Percentiles rank a stretch among this genome's conserved stretches.
phyloP scores from a whole-genome alignment of 129 eudicot genomes.

The Cynara cardunculus region DNA sequence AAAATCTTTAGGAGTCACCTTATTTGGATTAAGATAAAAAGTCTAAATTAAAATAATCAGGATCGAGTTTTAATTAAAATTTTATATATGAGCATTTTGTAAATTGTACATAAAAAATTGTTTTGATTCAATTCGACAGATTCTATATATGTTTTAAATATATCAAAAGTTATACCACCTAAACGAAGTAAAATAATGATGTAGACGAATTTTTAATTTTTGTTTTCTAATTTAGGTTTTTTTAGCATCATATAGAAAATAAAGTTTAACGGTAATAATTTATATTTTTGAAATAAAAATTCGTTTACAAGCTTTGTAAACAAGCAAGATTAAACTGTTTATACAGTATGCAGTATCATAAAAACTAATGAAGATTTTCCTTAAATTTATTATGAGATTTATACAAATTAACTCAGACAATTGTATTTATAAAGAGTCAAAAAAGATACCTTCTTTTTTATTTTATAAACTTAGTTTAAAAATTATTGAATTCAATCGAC shows the following conservation, averaged over 20 bases:
- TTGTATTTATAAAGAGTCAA: too few species aligned
- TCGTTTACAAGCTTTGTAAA: background rate
- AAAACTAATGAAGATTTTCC: too few species aligned
- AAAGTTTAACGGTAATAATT: too few species aligned
- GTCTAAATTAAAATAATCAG: background rate
- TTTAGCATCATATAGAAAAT: background rate
- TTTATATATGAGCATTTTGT: background rate
- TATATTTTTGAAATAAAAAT: too few species aligned
- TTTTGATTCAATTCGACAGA: background rate
- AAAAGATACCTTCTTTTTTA: background rate
- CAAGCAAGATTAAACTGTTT: background rate
- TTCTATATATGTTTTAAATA: background rate
- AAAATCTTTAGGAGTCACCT: background rate
- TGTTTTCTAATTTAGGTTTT: background rate
- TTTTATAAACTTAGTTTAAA: background rate
- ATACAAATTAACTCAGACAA: background rate
- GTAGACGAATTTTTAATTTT: too few species aligned
- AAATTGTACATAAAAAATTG: background rate
- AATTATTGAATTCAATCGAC: background rate
- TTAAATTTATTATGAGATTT: too few species aligned
- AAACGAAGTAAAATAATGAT: too few species aligned
- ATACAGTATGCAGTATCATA: background rate
- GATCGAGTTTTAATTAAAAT: background rate
- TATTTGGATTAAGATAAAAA: background rate
- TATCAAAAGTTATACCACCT: background rate